A percentile compares a stretch with the other conserved stretches of the same genome.
phyloP scores from a whole-genome alignment of 768 basidiomycete species.

The Trametes sanguinea region DNA sequence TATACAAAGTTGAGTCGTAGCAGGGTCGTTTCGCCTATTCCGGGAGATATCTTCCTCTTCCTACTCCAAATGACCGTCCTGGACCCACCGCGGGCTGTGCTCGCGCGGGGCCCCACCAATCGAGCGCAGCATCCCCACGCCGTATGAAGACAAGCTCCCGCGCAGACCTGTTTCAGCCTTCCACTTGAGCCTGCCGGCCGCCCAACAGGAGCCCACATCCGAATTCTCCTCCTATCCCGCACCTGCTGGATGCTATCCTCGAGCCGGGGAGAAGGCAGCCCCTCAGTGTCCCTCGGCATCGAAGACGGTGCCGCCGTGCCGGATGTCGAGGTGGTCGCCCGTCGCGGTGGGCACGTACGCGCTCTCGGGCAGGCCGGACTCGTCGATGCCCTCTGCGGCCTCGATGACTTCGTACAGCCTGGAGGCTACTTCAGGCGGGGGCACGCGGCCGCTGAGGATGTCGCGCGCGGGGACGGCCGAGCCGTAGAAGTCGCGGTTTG shows the following conservation, averaged over 20 bases:
- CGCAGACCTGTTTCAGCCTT: background rate
- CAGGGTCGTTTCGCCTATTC: too few species aligned
- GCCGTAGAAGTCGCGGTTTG: slow-evolving; percentile 96
- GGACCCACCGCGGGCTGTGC: background rate
- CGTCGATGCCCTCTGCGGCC: slow-evolving; percentile 91
- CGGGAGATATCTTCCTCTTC: background rate
- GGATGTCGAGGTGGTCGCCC: slow-evolving; percentile 57
- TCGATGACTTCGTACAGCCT: slow-evolving; percentile 95
- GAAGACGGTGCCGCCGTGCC: slow-evolving; percentile 62
- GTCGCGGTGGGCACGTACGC: slow-evolving; percentile 75
- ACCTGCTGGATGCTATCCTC: background rate
- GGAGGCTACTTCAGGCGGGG: slow-evolving; percentile 95
- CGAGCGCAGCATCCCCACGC: background rate
- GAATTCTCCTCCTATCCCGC: background rate
- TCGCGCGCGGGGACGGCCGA: slow-evolving; percentile 85
- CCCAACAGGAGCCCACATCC: background rate
- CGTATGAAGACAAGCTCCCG: too few species aligned
- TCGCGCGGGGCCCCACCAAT: background rate
- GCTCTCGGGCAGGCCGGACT: slow-evolving; percentile 72
- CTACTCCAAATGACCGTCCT: background rate
- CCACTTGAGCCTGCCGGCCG: background rate
- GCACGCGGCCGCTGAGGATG: slow-evolving; percentile 91
- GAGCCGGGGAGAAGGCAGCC: background rate
- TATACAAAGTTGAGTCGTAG: too few species aligned
- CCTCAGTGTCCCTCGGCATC: slow-evolving; percentile 62